A percentile compares a stretch with the other conserved stretches of the same genome.
Conservation (phyloP, 1,284 basidiomycete genomes). For the Leccinum pachyderme region DNA sequence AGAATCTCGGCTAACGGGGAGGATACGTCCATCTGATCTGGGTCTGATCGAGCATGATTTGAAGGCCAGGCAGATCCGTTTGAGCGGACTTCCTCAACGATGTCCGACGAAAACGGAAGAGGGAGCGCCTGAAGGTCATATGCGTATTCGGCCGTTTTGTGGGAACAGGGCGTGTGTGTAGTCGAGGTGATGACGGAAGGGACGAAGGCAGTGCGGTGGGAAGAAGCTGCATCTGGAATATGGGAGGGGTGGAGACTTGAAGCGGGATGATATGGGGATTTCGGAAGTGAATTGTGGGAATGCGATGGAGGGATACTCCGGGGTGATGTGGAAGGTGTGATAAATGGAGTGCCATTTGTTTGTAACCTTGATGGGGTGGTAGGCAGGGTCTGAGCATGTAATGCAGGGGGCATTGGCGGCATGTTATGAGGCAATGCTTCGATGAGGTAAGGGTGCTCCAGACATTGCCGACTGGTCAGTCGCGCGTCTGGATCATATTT, state of each 20-base stretch:
- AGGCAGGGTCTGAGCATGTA: slow-evolving; percentile 36
- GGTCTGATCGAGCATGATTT: slow-evolving; percentile 40
- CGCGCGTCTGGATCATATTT: slow-evolving; percentile 89
- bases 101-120: slow-evolving; percentile 30
- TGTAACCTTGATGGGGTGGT: slow-evolving; percentile 38
- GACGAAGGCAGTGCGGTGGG: slow-evolving; percentile 59
- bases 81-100: slow-evolving; percentile 40
- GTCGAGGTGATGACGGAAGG: slow-evolving; percentile 39
- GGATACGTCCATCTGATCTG: slow-evolving; percentile 62
- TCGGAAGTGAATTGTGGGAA: slow-evolving; percentile 45
- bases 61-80: slow-evolving; percentile 29
- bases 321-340: slow-evolving; percentile 50
- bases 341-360: slow-evolving; percentile 40
- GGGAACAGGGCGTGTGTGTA: slow-evolving; percentile 32
- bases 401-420: slow-evolving; percentile 60
- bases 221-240: slow-evolving; percentile 48
- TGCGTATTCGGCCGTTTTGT: slow-evolving; percentile 36
- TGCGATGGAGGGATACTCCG: slow-evolving; percentile 61
- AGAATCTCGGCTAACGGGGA: slow-evolving; percentile 43
- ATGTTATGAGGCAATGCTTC: slow-evolving; percentile 67
- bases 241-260: slow-evolving; percentile 34
- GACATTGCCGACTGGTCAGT: slow-evolving; percentile 82
- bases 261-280: slow-evolving; percentile 37
- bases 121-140: slow-evolving; percentile 33
- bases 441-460: slow-evolving; percentile 86